phyloP scores from a whole-genome alignment of 257 asterid genomes.

The Cynanchum wilfordii region DNA sequence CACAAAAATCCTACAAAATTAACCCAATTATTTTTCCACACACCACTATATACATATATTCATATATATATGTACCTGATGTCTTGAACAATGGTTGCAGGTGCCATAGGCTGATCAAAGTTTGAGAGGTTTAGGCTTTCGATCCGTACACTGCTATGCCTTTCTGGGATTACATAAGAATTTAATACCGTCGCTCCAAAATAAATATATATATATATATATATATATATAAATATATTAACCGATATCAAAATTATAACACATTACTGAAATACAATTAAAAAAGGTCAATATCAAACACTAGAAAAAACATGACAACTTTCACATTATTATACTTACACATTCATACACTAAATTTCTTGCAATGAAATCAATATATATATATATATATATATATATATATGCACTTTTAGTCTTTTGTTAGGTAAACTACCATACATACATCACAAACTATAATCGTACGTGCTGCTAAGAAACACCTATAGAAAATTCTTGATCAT shows the following conservation, averaged over 20 bases:
- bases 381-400: background rate
- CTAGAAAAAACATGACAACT: conserved; percentile 6
- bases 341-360: conserved; percentile 16
- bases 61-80: conserved; percentile 40
- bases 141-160: conserved; percentile 42
- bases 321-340: conserved; percentile 9
- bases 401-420: conserved; percentile 34
- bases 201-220: too few relatives aligned
- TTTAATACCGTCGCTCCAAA: conserved; percentile 9
- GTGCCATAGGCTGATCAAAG: conserved; percentile 45
- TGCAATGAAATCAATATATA: conserved; percentile 16
- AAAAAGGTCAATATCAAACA: conserved; percentile 12
- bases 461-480: too few relatives aligned
- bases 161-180: conserved; percentile 48
- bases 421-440: conserved; percentile 70
- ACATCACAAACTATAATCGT: conserved; percentile 13
- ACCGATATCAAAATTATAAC: too few relatives aligned
- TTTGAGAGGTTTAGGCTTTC: conserved; percentile 56
- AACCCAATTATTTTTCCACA: background rate
- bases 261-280: too few relatives aligned
- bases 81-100: conserved; percentile 44
- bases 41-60: too few relatives aligned
- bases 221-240: too few relatives aligned
- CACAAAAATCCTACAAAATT: conserved; percentile 58
- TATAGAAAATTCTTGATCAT: background rate